A percentile compares a stretch with the other conserved stretches of the same genome.
These are phyloP conservation scores for Candida michaelii DNA, from an alignment of 805 yeast genomes.

Conservation along the genomic window DNA sequence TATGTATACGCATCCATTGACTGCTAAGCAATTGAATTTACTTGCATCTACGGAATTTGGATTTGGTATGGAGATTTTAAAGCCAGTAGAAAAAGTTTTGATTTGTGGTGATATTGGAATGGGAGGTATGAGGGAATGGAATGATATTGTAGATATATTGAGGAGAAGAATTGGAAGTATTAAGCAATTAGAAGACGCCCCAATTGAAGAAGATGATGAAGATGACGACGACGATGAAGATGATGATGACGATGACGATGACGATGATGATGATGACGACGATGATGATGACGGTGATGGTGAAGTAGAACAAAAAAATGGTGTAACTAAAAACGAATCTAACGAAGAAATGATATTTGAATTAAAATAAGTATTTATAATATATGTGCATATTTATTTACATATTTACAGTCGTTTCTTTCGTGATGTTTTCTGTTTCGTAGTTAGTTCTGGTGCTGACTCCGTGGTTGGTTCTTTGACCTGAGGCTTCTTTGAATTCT, in stretches of 20 bases:
- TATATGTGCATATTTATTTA: neutral
- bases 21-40: slow-evolving; percentile 38
- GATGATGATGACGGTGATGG: slow-evolving; percentile 40
- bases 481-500: neutral
- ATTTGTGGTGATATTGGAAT: slow-evolving; percentile 50
- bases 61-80: slow-evolving; percentile 43
- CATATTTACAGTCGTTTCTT: neutral
- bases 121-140: slow-evolving; percentile 54
- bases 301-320: slow-evolving; percentile 17
- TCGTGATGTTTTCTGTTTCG: neutral
- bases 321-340: slow-evolving; percentile 6
- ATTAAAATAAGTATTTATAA: slow-evolving; percentile 11
- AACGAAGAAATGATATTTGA: slow-evolving; percentile 26
- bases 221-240: slow-evolving; percentile 37
- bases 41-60: slow-evolving; percentile 37
- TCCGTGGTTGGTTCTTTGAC: no score
- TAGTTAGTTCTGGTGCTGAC: no score
- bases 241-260: slow-evolving; percentile 38
- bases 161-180: slow-evolving; percentile 33
- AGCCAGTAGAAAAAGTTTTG: slow-evolving; percentile 47
- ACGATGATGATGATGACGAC: slow-evolving; percentile 38
- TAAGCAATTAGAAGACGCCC: slow-evolving; percentile 24
- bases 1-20: slow-evolving; percentile 48
- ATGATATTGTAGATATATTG: slow-evolving; percentile 43
- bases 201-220: slow-evolving; percentile 24